Base-by-base conservation (phyloP, 331 rosid species). In the Erythrophleum ivorense region DNA sequence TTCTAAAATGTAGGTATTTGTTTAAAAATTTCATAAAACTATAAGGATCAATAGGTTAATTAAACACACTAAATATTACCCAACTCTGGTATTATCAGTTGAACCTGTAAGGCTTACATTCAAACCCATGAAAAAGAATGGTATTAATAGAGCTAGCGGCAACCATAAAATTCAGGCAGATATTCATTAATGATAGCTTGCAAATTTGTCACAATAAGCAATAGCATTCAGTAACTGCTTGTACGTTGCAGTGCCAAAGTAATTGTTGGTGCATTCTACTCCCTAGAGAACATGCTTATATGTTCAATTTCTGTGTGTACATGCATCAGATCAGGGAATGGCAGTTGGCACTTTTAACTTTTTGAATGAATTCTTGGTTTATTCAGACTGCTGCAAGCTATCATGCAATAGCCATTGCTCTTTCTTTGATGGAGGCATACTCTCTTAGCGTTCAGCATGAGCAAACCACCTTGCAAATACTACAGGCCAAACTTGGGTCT, bases 321-420 rank as follows among this genome's bases (percentile, higher is more conserved):
- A 70, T 75, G 68, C 85, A 69, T 74, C 60, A 58, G 66, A 75
- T 72, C 15, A 62, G 45, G 68, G 52, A 66, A 40, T 19, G 15
- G 62, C 76, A 46, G 13, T 31, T 65, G 24, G 34, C 55, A 78
- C 31, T 67, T 73, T 14, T 60, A 71, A 81, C 81, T 45, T 83
- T 33, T 72, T 85, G 76, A 45, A 73, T 60, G 19, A 67, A 19
- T 68, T 41, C 75, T 79, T 73, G 45, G 48, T 24, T 78, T 87
- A 66, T 85, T 78, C 91, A 95, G 99, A 95, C 99, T 10, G 99
- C 99, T 80, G 99, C 99, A 76, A 95, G 99, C 88, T 95, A 95
- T 83, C 99, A 95, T 87, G 99, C 99, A 45, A 95, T 95, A 88
- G 99, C 99, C 43, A 95, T 95, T 59, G 99, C 99, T 72, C 98